These are phyloP conservation scores for Backusella tarrabulga DNA, from an alignment of 192 early-diverging fungal genomes.

Conservation along the genomic window DNA sequence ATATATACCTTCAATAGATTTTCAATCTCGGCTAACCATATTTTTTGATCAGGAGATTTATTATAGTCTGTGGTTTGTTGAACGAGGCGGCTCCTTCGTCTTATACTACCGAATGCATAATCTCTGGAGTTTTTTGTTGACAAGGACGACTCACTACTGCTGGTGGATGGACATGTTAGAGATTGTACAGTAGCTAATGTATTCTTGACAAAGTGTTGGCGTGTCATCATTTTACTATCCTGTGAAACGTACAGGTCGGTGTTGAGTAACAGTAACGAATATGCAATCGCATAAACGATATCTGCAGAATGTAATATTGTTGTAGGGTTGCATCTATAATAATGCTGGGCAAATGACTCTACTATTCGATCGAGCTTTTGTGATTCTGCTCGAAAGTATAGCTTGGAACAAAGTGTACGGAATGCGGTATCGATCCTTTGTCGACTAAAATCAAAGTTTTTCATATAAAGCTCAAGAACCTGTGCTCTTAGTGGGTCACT, in stretches of 20 bases:
- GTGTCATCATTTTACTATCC: conserved; percentile 62
- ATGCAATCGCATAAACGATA: conserved; percentile 83
- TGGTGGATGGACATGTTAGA: neutral
- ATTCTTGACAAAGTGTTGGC: conserved; percentile 69
- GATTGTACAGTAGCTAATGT: conserved; percentile 43
- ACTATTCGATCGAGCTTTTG: conserved; percentile 89
- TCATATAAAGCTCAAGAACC: conserved; percentile 67
- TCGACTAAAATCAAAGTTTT: conserved; percentile 67
- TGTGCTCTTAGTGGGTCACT: conserved; percentile 10
- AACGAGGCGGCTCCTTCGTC: neutral
- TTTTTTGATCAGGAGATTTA: neutral
- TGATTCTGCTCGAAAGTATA: conserved; percentile 82
- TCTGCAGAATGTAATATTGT: conserved; percentile 42
- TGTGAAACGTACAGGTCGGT: conserved; percentile 89
- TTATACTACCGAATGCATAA: conserved; percentile 5
- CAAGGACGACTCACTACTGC: neutral
- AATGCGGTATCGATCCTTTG: conserved; percentile 71
- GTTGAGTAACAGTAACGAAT: conserved; percentile 85
- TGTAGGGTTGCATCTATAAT: conserved; percentile 74
- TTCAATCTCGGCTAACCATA: conserved; percentile 10
- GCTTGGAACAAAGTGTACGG: conserved; percentile 64
- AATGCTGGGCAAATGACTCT: conserved; percentile 71
- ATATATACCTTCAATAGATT: conserved; percentile 3
- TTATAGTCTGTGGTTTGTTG: neutral
- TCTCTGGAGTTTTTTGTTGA: neutral